Evolutionary conservation across 225 moss, liverwort and hornwort genomes (phyloP).

Genomic region (Polytrichum commune): DNA sequence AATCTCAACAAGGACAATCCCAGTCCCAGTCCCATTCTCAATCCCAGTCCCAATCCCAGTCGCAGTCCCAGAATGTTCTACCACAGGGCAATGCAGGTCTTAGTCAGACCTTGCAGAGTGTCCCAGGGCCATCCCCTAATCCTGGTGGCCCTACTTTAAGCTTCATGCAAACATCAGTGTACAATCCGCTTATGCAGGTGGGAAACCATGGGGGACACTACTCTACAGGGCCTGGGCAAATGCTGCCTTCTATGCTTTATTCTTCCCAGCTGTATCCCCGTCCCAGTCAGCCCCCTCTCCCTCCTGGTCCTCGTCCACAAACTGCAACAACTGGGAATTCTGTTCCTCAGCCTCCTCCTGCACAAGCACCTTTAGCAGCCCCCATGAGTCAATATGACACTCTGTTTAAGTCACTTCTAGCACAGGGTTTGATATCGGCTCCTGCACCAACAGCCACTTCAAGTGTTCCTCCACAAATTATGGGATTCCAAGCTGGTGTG

Average conservation of each 20-base stretch:
- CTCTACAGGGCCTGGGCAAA: constrained; percentile 31
- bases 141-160: constrained; percentile 66
- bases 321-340: constrained; percentile 54
- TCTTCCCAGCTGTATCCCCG: constrained; percentile 44
- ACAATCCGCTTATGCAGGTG: constrained; percentile 47
- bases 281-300: constrained; percentile 74
- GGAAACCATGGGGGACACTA: constrained; percentile 44
- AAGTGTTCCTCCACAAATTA: constrained; percentile 21
- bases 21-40: constrained; percentile 31
- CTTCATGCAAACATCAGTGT: constrained; percentile 41
- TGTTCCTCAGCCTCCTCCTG: constrained; percentile 13
- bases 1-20: constrained; percentile 33
- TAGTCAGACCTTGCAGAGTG: constrained; percentile 47
- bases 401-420: constrained; percentile 80
- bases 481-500: constrained; percentile 29
- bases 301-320: constrained; percentile 85
- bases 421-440: constrained; percentile 80
- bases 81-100: constrained; percentile 25
- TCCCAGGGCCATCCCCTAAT: constrained; percentile 57
- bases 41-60: constrained; percentile 10
- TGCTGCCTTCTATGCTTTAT: constrained; percentile 19
- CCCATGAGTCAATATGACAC: constrained; percentile 51
- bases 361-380: constrained; percentile 30
- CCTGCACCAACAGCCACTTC: constrained; percentile 39
- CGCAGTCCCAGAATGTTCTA: constrained; percentile 35